Base-by-base conservation (phyloP, 164 flowering plant species). In the Berberis vulgaris region DNA sequence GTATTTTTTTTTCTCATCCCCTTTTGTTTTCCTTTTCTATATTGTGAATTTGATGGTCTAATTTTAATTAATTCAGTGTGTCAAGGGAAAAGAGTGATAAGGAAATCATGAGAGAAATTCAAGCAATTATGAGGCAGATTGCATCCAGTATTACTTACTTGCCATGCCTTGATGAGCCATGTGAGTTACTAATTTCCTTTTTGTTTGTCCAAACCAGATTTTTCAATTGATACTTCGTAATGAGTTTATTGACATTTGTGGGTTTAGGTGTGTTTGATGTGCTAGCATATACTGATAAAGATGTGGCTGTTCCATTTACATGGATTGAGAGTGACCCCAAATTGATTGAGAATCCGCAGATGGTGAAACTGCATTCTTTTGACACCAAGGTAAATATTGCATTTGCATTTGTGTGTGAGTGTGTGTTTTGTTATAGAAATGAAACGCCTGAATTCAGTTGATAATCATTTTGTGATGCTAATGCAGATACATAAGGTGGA, bases 61-160 rank as follows among this genome's bases (percentile, higher is more conserved):
- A 26, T 26, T 26, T 61, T 72, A 59, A 26, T 26, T 26, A 26
- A 26, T 26, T 26, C 79, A 94, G 99, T 39, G 92, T 84, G 42
- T 86, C 96, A 41, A 87, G 83, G 77, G 99, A 89, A 73, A 94
- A 94, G 82, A 91, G 97, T 78, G 97, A 94, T 68, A 94, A 91
- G 64, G 97, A 94, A 71, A 94, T 94, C 2, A 91, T 95, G 99
- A 87, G 97, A 70, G 99, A 95, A 72, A 95, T 91, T 60, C 99
- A 91, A 76, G 97, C 96, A 12, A 88, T 95, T 59, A 95, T 95
- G 97, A 73, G 96, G 41, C 96, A 95, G 82, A 89, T 91, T 62
- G 92, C 92, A 12, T 89, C 97, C 40, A 84, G 92, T 77, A 89
- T 95, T 46, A 85, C 97, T 54, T 91, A 95, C 75, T 71, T 95